Evolutionary conservation across 1,139 yeast genomes (phyloP).

Genomic region (Chernovozyma sophiae-reginae): DNA sequence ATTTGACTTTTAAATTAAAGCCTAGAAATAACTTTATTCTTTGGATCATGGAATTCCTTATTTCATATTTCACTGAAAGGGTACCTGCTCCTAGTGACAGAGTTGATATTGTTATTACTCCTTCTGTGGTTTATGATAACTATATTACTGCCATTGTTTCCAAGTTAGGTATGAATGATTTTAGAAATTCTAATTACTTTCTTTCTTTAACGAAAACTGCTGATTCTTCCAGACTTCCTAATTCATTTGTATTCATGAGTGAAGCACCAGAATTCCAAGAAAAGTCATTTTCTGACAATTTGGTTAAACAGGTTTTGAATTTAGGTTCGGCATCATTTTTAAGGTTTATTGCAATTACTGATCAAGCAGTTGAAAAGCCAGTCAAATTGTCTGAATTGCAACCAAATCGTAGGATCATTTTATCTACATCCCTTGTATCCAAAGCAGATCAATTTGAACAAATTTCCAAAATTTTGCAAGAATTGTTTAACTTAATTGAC

Average conservation of each 20-base stretch:
- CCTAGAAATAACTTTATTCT: slow-evolving; percentile 80
- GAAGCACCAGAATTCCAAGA: slow-evolving; percentile 82
- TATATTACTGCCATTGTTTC: slow-evolving; percentile 83
- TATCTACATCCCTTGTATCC: slow-evolving; percentile 48
- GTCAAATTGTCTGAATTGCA: slow-evolving; percentile 43
- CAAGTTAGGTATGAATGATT: slow-evolving; percentile 74
- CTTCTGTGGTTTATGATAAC: slow-evolving; percentile 56
- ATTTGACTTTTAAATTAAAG: slow-evolving; percentile 58
- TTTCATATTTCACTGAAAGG: slow-evolving; percentile 51
- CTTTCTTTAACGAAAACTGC: slow-evolving; percentile 80
- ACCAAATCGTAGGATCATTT: slow-evolving; percentile 52
- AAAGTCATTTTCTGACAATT: slow-evolving; percentile 46
- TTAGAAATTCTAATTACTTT: slow-evolving; percentile 74
- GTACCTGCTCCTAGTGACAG: slow-evolving; percentile 55
- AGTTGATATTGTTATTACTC: slow-evolving; percentile 59
- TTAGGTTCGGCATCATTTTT: slow-evolving; percentile 53
- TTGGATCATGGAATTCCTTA: slow-evolving; percentile 51
- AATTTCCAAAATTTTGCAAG: slow-evolving; percentile 44
- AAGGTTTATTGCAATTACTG: slow-evolving; percentile 75
- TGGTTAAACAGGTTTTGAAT: slow-evolving; percentile 43
- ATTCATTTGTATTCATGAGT: slow-evolving; percentile 80
- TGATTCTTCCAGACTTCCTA: slow-evolving; percentile 66
- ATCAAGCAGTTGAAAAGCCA: slow-evolving; percentile 73
- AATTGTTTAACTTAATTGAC: slow-evolving; percentile 54
- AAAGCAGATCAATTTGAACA: slow-evolving; percentile 44